Percentiles rank a stretch among this genome's conserved stretches.
These are phyloP conservation scores for Withania somnifera DNA, from an alignment of 305 asterid genomes.

Conservation along the genomic window DNA sequence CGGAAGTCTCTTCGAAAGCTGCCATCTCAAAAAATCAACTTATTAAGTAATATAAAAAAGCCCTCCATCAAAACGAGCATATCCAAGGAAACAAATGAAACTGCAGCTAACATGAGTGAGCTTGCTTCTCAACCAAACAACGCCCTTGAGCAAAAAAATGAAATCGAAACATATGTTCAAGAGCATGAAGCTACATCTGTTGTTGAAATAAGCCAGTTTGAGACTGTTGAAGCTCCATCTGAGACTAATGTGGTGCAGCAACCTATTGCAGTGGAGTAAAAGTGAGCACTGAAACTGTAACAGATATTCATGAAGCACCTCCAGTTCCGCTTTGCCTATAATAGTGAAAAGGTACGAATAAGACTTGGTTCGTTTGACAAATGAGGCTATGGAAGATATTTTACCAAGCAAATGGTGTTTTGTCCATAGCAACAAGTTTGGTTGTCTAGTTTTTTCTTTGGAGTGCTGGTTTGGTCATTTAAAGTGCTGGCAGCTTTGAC, in stretches of 20 bases:
- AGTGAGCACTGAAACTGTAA: constrained; percentile 2
- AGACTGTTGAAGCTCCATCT: constrained; percentile 21
- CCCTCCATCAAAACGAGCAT: constrained; percentile 16
- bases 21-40: constrained; percentile 49
- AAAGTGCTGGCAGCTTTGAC: constrained; percentile 5
- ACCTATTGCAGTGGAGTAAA: constrained; percentile 25
- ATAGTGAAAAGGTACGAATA: constrained; percentile 12
- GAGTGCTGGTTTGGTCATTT: constrained; percentile 18
- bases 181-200: constrained; percentile 12
- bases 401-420: constrained; percentile 24
- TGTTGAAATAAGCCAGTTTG: constrained; percentile 15
- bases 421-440: constrained; percentile 28
- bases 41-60: constrained; percentile 30
- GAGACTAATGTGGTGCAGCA: constrained; percentile 18
- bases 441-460: constrained; percentile 24
- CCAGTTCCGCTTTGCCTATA: constrained; percentile 16
- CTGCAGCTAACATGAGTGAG: constrained; percentile 11
- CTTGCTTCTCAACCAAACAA: constrained; percentile 11
- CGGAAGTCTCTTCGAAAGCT: constrained; percentile 78
- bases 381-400: constrained; percentile 20
- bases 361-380: constrained; percentile 19
- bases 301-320: constrained; percentile 12
- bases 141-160: constrained; percentile 15
- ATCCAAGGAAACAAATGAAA: constrained; percentile 30
- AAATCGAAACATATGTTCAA: constrained; percentile 13